phyloP scores from a whole-genome alignment of 2,329 filamentous ascomycete species.

The Cryoendolithus antarcticus region DNA sequence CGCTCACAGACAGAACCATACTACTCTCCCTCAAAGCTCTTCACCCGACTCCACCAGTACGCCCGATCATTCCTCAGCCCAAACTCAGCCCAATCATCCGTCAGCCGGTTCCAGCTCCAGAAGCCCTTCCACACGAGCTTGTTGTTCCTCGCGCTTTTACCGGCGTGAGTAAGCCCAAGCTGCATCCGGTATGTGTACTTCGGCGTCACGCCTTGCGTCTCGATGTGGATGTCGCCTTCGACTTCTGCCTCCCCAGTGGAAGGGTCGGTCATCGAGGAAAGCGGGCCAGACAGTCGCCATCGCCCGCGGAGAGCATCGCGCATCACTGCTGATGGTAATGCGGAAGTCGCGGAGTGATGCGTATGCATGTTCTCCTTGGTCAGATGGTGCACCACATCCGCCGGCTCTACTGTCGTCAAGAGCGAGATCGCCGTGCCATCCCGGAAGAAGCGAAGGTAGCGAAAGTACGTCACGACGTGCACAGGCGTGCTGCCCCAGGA shows the following conservation, averaged over 20 bases:
- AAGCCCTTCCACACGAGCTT: slow-evolving; percentile 82
- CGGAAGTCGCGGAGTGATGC: slow-evolving; percentile 22
- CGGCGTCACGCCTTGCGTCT: slow-evolving; percentile 68
- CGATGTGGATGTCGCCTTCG: slow-evolving; percentile 63
- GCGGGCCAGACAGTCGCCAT: slow-evolving; percentile 50
- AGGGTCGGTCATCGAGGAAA: slow-evolving; percentile 10
- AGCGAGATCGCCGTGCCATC: slow-evolving; percentile 76
- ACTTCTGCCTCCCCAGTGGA: slow-evolving; percentile 22
- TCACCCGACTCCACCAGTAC: slow-evolving; percentile 51
- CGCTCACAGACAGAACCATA: neutral
- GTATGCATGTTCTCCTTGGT: slow-evolving; percentile 53
- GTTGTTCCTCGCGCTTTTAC: slow-evolving; percentile 57
- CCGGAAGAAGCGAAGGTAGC: slow-evolving; percentile 88
- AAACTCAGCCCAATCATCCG: slow-evolving; percentile 85
- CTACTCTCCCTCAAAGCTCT: slow-evolving; percentile 9
- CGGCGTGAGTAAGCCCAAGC: slow-evolving; percentile 54
- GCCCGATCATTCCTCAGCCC: slow-evolving; percentile 47
- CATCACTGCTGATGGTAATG: slow-evolving; percentile 46
- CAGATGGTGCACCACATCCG: slow-evolving; percentile 77
- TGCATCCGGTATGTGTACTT: slow-evolving; percentile 84
- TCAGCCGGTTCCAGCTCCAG: slow-evolving; percentile 80
- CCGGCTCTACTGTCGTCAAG: slow-evolving; percentile 66
- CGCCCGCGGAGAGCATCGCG: slow-evolving; percentile 53
- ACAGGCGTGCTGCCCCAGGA: slow-evolving; percentile 67
- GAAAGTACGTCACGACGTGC: slow-evolving; percentile 95